phyloP scores from a whole-genome alignment of 148 eudicot species.

The Silene latifolia region DNA sequence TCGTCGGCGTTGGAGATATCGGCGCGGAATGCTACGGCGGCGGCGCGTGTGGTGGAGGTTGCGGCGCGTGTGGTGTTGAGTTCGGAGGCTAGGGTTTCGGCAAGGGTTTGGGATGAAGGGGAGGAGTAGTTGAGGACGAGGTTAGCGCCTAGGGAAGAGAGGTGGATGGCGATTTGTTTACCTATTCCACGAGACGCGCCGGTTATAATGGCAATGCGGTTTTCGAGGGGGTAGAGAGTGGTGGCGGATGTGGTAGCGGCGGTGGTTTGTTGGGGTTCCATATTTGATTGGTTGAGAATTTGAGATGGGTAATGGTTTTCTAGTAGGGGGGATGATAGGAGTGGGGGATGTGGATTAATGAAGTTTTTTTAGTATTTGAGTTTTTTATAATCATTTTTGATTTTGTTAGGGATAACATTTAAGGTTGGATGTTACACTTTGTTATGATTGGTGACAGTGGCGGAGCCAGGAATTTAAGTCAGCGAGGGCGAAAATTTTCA shows the following conservation, averaged over 20 bases:
- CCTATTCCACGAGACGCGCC: constrained; percentile 59
- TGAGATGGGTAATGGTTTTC: neutral
- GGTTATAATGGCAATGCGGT: constrained; percentile 44
- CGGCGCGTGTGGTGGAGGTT: constrained; percentile 23
- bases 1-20: constrained; percentile 36
- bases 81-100: constrained; percentile 25
- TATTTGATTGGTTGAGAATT: neutral
- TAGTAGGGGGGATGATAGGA: too few relatives aligned
- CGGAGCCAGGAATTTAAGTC: too few relatives aligned
- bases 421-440: too few relatives aligned
- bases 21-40: constrained; percentile 24
- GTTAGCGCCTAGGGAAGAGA: constrained; percentile 47
- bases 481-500: too few relatives aligned
- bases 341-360: too few relatives aligned
- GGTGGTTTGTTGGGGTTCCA: constrained; percentile 15
- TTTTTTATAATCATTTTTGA: too few relatives aligned
- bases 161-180: constrained; percentile 36
- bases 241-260: neutral
- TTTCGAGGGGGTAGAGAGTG: constrained; percentile 24
- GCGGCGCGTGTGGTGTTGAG: constrained; percentile 18
- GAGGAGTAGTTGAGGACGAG: constrained; percentile 47
- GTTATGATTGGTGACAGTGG: too few relatives aligned
- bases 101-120: constrained; percentile 28
- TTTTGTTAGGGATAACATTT: too few relatives aligned
- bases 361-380: too few relatives aligned